These are phyloP conservation scores for Bodo saltans DNA, from an alignment of 78 protist genomes.

Conservation along the genomic window DNA sequence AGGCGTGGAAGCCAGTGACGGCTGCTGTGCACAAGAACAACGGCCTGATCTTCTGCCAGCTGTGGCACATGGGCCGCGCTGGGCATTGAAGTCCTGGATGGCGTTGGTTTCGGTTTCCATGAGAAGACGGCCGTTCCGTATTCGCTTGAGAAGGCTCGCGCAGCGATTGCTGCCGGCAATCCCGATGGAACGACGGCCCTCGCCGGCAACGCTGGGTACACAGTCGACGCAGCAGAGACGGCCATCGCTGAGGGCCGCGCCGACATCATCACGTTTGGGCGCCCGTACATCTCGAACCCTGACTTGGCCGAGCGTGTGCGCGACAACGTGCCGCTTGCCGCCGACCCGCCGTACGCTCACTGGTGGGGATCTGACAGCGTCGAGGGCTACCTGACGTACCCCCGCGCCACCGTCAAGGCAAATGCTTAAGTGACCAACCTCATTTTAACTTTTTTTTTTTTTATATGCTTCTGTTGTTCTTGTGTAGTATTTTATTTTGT, in stretches of 20 bases:
- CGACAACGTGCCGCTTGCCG: not conserved
- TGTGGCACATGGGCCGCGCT: conserved; percentile 53
- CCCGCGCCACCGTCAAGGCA: too few species aligned
- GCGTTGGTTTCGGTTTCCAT: not conserved
- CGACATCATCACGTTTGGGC: conserved; percentile 33
- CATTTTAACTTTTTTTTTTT: too few species aligned
- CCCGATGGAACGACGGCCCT: too few species aligned
- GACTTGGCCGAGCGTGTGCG: conserved; percentile 23
- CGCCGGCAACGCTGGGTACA: conserved; percentile 1
- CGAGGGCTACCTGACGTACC: too few species aligned
- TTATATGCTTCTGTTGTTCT: too few species aligned
- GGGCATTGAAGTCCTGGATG: not conserved
- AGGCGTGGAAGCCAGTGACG: conserved; percentile 49
- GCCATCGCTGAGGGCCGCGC: conserved; percentile 12
- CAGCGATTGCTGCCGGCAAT: too few species aligned
- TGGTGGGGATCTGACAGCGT: too few species aligned
- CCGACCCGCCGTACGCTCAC: too few species aligned
- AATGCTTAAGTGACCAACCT: too few species aligned
- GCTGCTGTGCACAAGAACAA: conserved; percentile 51
- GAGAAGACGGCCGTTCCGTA: not conserved
- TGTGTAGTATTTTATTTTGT: too few species aligned
- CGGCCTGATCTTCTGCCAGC: conserved; percentile 47
- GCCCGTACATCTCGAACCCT: conserved; percentile 24
- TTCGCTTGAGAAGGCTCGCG: too few species aligned
- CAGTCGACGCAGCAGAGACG: conserved; percentile 14